A percentile compares a stretch with the other conserved stretches of the same genome.
Evolutionary conservation across 2,329 filamentous ascomycete species (phyloP).

Genomic region (Chaetomium sp.): DNA sequence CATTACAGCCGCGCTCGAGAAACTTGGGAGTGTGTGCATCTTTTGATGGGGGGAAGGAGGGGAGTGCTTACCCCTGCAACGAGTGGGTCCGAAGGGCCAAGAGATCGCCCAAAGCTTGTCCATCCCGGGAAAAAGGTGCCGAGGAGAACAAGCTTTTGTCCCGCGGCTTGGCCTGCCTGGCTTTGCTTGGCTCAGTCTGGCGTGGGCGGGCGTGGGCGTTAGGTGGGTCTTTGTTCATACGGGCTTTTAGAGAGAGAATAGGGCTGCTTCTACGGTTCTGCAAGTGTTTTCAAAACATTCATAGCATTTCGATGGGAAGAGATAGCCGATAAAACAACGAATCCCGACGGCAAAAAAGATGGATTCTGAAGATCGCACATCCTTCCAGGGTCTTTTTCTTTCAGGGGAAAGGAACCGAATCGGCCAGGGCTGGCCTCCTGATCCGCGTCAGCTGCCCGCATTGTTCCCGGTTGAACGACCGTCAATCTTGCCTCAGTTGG

Average conservation of each 20-base stretch:
- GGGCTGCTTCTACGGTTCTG: neutral
- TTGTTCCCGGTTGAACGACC: too few species aligned
- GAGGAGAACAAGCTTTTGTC: neutral
- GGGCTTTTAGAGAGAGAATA: neutral
- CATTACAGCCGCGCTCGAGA: neutral
- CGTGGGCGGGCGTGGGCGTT: too few species aligned
- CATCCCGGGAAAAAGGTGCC: neutral
- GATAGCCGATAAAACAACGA: too few species aligned
- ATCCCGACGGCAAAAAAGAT: too few species aligned
- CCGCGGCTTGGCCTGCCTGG: neutral
- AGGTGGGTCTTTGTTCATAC: neutral
- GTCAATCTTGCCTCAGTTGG: too few species aligned
- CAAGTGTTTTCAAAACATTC: too few species aligned
- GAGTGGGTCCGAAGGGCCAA: neutral
- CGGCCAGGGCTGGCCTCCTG: too few species aligned
- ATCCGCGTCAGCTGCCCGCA: too few species aligned
- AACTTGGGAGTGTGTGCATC: neutral
- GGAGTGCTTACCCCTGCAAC: neutral
- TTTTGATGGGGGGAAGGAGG: neutral
- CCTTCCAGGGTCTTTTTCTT: too few species aligned
- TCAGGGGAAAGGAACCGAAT: too few species aligned
- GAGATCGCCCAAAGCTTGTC: neutral
- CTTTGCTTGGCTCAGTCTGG: neutral
- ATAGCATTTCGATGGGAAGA: too few species aligned
- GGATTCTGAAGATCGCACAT: too few species aligned